A percentile compares a stretch with the other conserved stretches of the same genome.
Conservation (phyloP, 2,329 filamentous ascomycete species). For the Leptographium flavum region DNA sequence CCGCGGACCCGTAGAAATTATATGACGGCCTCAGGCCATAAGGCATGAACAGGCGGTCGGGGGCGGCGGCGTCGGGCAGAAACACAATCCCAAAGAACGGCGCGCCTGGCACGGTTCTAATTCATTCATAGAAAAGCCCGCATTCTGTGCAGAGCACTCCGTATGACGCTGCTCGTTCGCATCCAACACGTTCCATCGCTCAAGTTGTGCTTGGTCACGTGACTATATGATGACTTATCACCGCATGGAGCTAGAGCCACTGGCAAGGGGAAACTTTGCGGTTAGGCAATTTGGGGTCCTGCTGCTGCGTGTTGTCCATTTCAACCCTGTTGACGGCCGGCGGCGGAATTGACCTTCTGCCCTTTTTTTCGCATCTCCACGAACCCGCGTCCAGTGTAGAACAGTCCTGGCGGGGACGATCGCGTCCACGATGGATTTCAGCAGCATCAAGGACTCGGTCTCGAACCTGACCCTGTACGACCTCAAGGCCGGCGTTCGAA, state of each 20-base stretch:
- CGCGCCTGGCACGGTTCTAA: no score
- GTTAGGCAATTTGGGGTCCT: not conserved
- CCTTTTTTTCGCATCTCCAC: not conserved
- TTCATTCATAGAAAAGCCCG: no score
- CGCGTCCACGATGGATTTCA: conserved; percentile 59
- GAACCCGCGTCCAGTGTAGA: not conserved
- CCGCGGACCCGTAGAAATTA: not conserved
- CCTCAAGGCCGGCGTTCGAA: conserved; percentile 84
- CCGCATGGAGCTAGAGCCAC: not conserved
- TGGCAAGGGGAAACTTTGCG: not conserved
- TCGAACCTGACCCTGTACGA: conserved; percentile 90
- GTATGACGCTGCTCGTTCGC: not conserved
- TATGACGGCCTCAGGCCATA: not conserved
- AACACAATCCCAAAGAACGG: no score
- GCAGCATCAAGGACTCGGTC: conserved; percentile 72
- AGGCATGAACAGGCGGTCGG: not conserved
- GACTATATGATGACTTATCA: not conserved
- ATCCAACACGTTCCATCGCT: no score
- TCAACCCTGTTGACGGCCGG: not conserved
- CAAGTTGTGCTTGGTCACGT: no score
- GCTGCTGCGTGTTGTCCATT: not conserved
- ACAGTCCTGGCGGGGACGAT: not conserved
- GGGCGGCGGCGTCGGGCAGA: not conserved
- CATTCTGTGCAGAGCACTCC: no score
- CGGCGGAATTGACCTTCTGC: not conserved